Conservation (phyloP, 192 early-diverging fungal species). For the Rhizophagus sp. region DNA sequence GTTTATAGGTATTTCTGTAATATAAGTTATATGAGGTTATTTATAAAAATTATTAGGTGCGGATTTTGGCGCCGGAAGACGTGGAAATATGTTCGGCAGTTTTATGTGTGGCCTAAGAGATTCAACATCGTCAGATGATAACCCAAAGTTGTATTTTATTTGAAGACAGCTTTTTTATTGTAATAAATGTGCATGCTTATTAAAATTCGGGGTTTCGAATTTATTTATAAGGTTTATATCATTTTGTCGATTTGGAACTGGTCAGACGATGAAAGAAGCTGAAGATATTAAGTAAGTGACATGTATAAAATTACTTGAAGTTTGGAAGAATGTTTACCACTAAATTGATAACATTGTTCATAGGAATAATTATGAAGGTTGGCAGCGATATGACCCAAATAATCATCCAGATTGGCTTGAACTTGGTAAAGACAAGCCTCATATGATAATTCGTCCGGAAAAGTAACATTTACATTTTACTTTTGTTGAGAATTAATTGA, state of each 20-base stretch:
- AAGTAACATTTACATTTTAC: conserved; percentile 32
- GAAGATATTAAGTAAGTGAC: conserved; percentile 56
- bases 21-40: conserved; percentile 17
- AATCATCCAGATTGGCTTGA: conserved; percentile 38
- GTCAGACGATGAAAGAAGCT: conserved; percentile 63
- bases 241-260: conserved; percentile 73
- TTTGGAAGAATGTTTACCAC: conserved; percentile 29
- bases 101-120: conserved; percentile 65
- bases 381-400: conserved; percentile 36
- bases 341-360: too few species aligned
- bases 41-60: conserved; percentile 33
- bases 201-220: neutral
- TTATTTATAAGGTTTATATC: conserved; percentile 44
- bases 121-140: conserved; percentile 6
- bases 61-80: conserved; percentile 61
- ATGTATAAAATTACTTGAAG: neutral
- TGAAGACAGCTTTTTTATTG: neutral
- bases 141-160: neutral
- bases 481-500: neutral
- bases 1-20: conserved; percentile 11
- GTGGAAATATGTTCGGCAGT: conserved; percentile 52
- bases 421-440: conserved; percentile 65
- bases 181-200: too few species aligned
- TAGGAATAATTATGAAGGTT: conserved; percentile 50
- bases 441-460: conserved; percentile 66